phyloP scores from a whole-genome alignment of 2,329 filamentous ascomycete genomes.

The Aspergillus clavatus region DNA sequence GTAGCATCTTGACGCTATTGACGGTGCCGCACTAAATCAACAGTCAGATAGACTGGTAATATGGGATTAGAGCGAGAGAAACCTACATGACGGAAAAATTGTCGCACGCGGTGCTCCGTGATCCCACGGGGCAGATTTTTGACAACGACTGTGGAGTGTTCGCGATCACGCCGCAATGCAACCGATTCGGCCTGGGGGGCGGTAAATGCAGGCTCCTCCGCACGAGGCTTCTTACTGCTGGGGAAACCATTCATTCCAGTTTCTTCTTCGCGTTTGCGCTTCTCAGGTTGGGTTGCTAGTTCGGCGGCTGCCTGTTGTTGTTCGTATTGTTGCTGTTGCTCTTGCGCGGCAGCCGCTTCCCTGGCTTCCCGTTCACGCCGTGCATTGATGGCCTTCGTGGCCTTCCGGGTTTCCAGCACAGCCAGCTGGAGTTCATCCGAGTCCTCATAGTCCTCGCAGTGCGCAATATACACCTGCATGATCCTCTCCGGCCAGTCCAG shows the following conservation, averaged over 20 bases:
- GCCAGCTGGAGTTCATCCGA: slow-evolving; percentile 69
- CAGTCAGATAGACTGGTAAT: slow-evolving; percentile 8
- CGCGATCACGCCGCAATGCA: slow-evolving; percentile 71
- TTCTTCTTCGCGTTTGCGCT: slow-evolving; percentile 69
- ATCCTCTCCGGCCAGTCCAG: slow-evolving; percentile 50
- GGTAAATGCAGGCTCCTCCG: slow-evolving; percentile 33
- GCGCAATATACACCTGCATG: slow-evolving; percentile 43
- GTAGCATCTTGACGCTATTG: slow-evolving; percentile 66
- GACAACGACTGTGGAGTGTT: slow-evolving; percentile 81
- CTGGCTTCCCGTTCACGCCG: slow-evolving; percentile 63
- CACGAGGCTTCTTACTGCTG: slow-evolving; percentile 66
- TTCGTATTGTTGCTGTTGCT: slow-evolving; percentile 21
- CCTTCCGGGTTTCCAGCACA: slow-evolving; percentile 67
- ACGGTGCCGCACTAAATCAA: slow-evolving; percentile 67
- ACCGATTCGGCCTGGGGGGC: slow-evolving; percentile 29
- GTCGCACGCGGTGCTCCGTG: slow-evolving; percentile 67
- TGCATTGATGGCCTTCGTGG: slow-evolving; percentile 58
- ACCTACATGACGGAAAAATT: slow-evolving; percentile 76
- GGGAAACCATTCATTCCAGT: slow-evolving; percentile 48
- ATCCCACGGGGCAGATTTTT: slow-evolving; percentile 67
- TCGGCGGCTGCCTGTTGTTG: slow-evolving; percentile 23
- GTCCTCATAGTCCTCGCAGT: slow-evolving; percentile 84
- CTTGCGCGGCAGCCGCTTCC: slow-evolving; percentile 43
- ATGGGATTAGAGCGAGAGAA: neutral
- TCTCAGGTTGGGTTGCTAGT: slow-evolving; percentile 29